These are phyloP conservation scores for Saccharomyces hybrid DNA, from an alignment of 1,139 yeast genomes.

Conservation along the genomic window DNA sequence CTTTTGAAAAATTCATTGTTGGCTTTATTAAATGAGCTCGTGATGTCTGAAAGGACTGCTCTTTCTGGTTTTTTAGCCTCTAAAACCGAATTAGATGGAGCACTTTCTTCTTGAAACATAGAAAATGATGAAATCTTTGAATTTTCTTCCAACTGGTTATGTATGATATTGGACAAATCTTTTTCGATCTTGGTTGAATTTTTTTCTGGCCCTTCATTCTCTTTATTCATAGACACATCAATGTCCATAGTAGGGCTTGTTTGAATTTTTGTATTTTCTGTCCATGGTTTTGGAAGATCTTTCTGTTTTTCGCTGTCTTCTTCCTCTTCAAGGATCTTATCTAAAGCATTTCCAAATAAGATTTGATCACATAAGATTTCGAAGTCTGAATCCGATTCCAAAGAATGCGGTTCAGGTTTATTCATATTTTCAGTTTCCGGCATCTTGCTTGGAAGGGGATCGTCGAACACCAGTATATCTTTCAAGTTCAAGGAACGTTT, in stretches of 20 bases:
- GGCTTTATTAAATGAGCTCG: neutral
- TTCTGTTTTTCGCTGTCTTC: slow-evolving; percentile 8
- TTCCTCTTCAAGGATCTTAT: slow-evolving; percentile 24
- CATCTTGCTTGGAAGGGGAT: slow-evolving; percentile 13
- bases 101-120: neutral
- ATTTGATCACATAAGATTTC: slow-evolving; percentile 27
- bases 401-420: slow-evolving; percentile 1
- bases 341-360: slow-evolving; percentile 24
- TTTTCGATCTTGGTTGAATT: neutral
- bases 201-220: neutral
- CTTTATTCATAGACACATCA: neutral
- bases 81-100: neutral
- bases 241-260: neutral
- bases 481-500: slow-evolving; percentile 31
- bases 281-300: neutral
- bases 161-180: neutral
- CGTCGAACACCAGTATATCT: slow-evolving; percentile 20
- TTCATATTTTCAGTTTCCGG: neutral
- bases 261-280: neutral
- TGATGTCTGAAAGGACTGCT: neutral
- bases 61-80: neutral
- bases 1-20: neutral
- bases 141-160: neutral
- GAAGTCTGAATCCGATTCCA: slow-evolving; percentile 24
- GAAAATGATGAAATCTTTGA: neutral